Evolutionary conservation across 2,329 filamentous ascomycete species (phyloP).

Genomic region (Fusarium sp.): DNA sequence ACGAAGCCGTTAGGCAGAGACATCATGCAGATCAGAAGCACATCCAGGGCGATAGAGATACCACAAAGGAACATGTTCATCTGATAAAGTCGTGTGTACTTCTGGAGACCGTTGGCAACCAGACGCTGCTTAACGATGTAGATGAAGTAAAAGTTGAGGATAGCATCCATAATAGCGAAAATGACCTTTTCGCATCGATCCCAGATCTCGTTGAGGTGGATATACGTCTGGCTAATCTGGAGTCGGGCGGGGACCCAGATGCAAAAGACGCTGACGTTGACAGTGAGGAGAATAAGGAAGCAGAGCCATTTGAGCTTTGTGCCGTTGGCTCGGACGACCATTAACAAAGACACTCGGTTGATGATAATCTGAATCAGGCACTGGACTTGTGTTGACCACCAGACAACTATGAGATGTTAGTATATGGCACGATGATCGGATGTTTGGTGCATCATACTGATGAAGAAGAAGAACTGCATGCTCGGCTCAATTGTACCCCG

Average conservation of each 20-base stretch:
- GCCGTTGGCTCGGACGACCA: conserved; percentile 55
- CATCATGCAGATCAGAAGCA: conserved; percentile 50
- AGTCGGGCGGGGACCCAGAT: conserved; percentile 67
- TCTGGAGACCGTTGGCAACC: conserved; percentile 63
- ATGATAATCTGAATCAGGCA: conserved; percentile 67
- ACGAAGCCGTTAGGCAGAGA: conserved; percentile 50
- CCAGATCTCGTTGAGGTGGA: conserved; percentile 64
- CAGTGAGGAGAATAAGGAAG: conserved; percentile 58
- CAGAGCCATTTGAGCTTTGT: conserved; percentile 61
- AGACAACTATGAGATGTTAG: conserved; percentile 47
- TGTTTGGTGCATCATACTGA: conserved; percentile 41
- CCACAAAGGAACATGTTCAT: conserved; percentile 53
- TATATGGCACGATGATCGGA: fast-evolving
- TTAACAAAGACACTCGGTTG: conserved; percentile 64
- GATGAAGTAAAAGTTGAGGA: conserved; percentile 65
- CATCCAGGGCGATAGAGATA: conserved; percentile 51
- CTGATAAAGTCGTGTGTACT: conserved; percentile 64
- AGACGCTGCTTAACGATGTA: conserved; percentile 61
- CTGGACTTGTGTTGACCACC: conserved; percentile 57
- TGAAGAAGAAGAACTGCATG: conserved; percentile 51
- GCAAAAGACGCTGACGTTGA: conserved; percentile 66
- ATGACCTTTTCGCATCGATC: conserved; percentile 67
- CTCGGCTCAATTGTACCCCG: conserved; percentile 49
- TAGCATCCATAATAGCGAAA: conserved; percentile 63
- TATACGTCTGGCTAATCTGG: conserved; percentile 56